A percentile compares a stretch with the other conserved stretches of the same genome.
Evolutionary conservation across 2,329 filamentous ascomycete genomes (phyloP).

Genomic region (Nannizziopsis arthrosporioides): DNA sequence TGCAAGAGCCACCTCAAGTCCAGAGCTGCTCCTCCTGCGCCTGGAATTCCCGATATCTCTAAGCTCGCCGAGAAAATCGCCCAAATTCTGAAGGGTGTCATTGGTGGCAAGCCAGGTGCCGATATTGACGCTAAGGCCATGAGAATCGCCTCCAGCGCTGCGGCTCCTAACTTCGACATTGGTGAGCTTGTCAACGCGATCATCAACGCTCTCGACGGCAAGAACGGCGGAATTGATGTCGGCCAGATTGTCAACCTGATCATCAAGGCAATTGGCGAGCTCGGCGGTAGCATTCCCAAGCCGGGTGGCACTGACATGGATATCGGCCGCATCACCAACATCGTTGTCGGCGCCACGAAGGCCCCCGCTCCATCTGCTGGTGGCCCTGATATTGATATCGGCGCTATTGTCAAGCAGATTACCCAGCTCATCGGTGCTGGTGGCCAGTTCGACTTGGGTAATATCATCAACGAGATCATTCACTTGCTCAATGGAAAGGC

Average conservation of each 20-base stretch:
- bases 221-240: neutral
- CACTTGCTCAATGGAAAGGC: neutral
- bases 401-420: conserved; percentile 1
- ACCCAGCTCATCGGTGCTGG: neutral
- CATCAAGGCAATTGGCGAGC: neutral
- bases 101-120: neutral
- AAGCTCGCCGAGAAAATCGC: neutral
- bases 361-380: neutral
- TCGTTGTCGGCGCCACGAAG: neutral
- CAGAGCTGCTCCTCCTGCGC: neutral
- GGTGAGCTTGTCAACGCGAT: neutral
- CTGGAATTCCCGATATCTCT: neutral
- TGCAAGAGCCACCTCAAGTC: too few relatives aligned
- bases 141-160: neutral
- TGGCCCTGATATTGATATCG: neutral
- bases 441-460: neutral
- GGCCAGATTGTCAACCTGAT: neutral
- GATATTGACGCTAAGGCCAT: neutral
- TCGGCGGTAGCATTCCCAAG: neutral
- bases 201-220: neutral
- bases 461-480: neutral
- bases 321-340: neutral
- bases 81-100: neutral
- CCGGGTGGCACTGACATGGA: neutral
- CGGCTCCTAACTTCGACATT: neutral